Conservation (phyloP, 129 eudicot species). For the Helichrysum umbraculigerum region DNA sequence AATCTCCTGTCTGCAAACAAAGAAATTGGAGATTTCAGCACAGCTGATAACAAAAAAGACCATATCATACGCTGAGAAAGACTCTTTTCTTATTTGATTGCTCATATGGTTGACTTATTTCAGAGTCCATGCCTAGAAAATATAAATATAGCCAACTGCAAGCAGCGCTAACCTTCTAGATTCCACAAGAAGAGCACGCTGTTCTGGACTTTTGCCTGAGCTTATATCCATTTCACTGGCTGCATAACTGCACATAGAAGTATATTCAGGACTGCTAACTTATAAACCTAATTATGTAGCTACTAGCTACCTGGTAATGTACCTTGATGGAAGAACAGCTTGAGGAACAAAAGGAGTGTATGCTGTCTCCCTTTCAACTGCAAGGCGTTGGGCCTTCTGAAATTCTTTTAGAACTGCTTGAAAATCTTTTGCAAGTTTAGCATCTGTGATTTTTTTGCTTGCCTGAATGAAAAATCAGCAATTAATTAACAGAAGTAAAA, state of each 20-base stretch:
- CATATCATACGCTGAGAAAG: background rate
- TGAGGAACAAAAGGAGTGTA: slow-evolving; percentile 15
- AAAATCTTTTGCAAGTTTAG: slow-evolving; percentile 96
- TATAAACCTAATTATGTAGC: background rate
- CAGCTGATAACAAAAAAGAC: background rate
- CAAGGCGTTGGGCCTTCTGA: slow-evolving; percentile 92
- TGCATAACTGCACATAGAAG: slow-evolving; percentile 44
- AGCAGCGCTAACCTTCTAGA: slow-evolving; percentile 23
- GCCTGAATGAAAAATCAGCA: slow-evolving; percentile 48
- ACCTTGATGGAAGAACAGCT: slow-evolving; percentile 16
- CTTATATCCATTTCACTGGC: slow-evolving; percentile 45
- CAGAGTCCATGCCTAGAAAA: background rate
- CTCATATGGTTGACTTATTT: background rate
- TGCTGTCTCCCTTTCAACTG: slow-evolving; percentile 96
- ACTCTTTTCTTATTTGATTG: background rate
- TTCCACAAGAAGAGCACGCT: slow-evolving; percentile 71
- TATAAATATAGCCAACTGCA: background rate
- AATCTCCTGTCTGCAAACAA: slow-evolving; percentile 47
- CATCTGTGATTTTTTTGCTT: slow-evolving; percentile 87
- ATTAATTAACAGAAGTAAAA: background rate
- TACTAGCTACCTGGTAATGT: background rate
- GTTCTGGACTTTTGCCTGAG: slow-evolving; percentile 57
- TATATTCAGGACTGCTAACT: slow-evolving; percentile 40
- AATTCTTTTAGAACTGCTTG: slow-evolving; percentile 89
- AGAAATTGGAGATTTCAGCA: background rate